Percentiles rank a stretch among this genome's conserved stretches.
These are phyloP conservation scores for Claviceps capensis DNA, from an alignment of 2,329 filamentous ascomycete genomes.

Conservation along the genomic window DNA sequence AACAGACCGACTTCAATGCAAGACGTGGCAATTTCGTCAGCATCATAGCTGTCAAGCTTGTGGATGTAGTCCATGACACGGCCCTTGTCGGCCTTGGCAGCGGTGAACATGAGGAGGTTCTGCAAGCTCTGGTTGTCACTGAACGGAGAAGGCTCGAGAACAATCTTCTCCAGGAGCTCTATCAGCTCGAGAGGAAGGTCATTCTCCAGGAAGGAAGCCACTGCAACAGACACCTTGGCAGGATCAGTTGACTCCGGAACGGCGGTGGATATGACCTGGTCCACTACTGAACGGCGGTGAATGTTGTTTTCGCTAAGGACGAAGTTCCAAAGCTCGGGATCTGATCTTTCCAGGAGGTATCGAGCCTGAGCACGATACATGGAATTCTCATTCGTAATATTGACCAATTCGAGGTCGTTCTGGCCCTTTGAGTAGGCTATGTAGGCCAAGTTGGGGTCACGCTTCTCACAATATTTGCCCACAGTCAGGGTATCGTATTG, in stretches of 20 bases:
- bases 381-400: constrained; percentile 97
- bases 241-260: constrained; percentile 88
- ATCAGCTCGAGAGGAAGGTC: constrained; percentile 91
- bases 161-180: constrained; percentile 96
- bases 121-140: constrained; percentile 95
- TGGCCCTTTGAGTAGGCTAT: constrained; percentile 94
- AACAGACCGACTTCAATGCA: constrained; percentile 91
- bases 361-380: constrained; percentile 98
- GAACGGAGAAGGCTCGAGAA: constrained; percentile 97
- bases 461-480: constrained; percentile 98
- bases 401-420: constrained; percentile 93
- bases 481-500: constrained; percentile 86
- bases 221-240: constrained; percentile 86
- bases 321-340: constrained; percentile 85
- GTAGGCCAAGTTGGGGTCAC: constrained; percentile 87
- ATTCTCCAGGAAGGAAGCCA: constrained; percentile 80
- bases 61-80: constrained; percentile 96
- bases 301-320: constrained; percentile 94
- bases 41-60: constrained; percentile 74
- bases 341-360: constrained; percentile 82
- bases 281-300: constrained; percentile 82
- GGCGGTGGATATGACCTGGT: constrained; percentile 91
- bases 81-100: constrained; percentile 89
- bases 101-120: constrained; percentile 91
- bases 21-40: constrained; percentile 82